Conservation (phyloP, 208 protist genomes). For the Herpetomonas muscarum region DNA sequence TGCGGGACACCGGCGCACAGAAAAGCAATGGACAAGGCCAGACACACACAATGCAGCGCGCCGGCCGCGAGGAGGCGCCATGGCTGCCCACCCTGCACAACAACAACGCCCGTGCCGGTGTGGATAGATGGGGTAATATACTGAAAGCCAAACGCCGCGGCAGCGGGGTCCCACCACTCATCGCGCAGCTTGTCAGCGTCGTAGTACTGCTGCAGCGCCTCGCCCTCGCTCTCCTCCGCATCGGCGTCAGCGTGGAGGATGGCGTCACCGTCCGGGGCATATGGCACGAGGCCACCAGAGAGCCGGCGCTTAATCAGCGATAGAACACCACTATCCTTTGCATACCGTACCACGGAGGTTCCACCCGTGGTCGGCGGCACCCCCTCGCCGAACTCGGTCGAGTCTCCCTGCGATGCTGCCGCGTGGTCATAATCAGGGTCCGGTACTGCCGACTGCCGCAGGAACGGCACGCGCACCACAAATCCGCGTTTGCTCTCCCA, state of each 20-base stretch:
- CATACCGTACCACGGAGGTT: too few species aligned
- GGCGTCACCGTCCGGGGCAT: not conserved
- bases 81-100: slow-evolving; percentile 13
- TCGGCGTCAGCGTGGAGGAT: slow-evolving; percentile 22
- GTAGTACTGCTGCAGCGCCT: slow-evolving; percentile 19
- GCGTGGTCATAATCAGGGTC: too few species aligned
- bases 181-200: slow-evolving; percentile 11
- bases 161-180: slow-evolving; percentile 4
- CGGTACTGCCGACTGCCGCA: too few species aligned
- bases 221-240: slow-evolving; percentile 30
- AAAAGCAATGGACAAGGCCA: slow-evolving; percentile 41
- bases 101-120: not conserved
- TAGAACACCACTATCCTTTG: not conserved
- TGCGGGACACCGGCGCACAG: slow-evolving; percentile 39
- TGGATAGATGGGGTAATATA: not conserved
- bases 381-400: too few species aligned
- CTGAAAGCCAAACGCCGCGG: not conserved
- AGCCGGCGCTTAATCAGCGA: not conserved
- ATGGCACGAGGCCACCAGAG: not conserved
- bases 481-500: too few species aligned
- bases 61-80: slow-evolving; percentile 31
- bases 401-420: too few species aligned
- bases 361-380: too few species aligned
- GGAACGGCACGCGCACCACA: too few species aligned
- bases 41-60: slow-evolving; percentile 31